phyloP scores from a whole-genome alignment of 768 basidiomycete genomes.

The Lyophyllum decastes region DNA sequence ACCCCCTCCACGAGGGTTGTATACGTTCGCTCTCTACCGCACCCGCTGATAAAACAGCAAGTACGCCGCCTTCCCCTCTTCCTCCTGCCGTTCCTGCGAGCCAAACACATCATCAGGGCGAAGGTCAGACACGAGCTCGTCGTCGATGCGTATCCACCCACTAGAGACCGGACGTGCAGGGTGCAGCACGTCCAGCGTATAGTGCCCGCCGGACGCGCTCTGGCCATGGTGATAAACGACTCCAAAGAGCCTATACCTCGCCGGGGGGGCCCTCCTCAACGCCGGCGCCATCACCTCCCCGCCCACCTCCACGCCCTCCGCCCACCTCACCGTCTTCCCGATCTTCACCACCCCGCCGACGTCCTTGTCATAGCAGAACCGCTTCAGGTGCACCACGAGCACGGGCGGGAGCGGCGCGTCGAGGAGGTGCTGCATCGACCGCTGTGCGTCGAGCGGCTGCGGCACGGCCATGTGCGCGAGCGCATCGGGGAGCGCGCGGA shows the following conservation, averaged over 20 bases:
- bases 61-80: conserved; percentile 72
- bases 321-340: conserved; percentile 78
- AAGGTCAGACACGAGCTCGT: conserved; percentile 83
- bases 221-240: conserved; percentile 93
- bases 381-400: conserved; percentile 85
- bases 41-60: conserved; percentile 82
- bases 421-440: conserved; percentile 71
- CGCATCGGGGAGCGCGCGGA: conserved; percentile 82
- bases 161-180: conserved; percentile 62
- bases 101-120: conserved; percentile 72
- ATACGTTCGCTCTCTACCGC: conserved; percentile 26
- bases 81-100: conserved; percentile 39
- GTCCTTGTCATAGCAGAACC: conserved; percentile 83
- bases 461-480: conserved; percentile 76
- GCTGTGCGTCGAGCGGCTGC: conserved; percentile 75
- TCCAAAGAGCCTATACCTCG: conserved; percentile 81
- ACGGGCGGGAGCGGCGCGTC: conserved; percentile 81
- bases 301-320: conserved; percentile 76
- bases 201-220: conserved; percentile 92
- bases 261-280: conserved; percentile 41
- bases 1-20: too few species aligned
- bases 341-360: conserved; percentile 84
- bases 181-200: conserved; percentile 88
- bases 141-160: conserved; percentile 93
- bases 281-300: conserved; percentile 66